Evolutionary conservation across 768 basidiomycete species (phyloP).

Genomic region (Lyophyllum shimeji): DNA sequence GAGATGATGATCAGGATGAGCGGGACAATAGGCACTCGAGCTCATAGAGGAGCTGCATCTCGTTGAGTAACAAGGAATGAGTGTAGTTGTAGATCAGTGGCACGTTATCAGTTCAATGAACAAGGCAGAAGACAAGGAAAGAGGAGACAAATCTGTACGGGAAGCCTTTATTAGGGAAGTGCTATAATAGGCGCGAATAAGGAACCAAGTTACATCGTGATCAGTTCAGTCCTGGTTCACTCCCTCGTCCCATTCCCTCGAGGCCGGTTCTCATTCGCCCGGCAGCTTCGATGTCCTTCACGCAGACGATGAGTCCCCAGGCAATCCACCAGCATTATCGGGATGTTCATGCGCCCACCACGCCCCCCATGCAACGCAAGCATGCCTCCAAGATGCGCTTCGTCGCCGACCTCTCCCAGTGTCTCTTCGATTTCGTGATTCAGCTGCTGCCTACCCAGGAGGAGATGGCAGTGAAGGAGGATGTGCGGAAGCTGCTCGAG

Average conservation of each 20-base stretch:
- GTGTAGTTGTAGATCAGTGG: neutral
- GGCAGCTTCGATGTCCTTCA: conserved; percentile 35
- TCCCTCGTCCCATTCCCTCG: conserved; percentile 16
- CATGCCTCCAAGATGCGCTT: conserved; percentile 60
- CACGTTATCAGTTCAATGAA: neutral
- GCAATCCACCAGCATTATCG: conserved; percentile 34
- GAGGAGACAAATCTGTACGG: conserved; percentile 8
- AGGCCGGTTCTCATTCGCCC: conserved; percentile 17
- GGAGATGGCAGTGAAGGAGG: conserved; percentile 93
- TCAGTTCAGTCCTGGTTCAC: conserved; percentile 21
- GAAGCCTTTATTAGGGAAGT: conserved; percentile 20
- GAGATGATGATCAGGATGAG: conserved; percentile 2
- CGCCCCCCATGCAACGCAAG: conserved; percentile 37
- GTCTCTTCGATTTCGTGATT: conserved; percentile 90
- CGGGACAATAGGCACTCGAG: neutral
- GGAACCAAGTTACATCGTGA: conserved; percentile 18
- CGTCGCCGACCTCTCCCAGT: conserved; percentile 81
- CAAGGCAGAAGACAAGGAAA: conserved; percentile 1
- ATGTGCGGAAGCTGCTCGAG: conserved; percentile 92
- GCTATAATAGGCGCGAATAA: conserved; percentile 21
- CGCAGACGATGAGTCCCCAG: conserved; percentile 40
- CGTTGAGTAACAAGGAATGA: neutral
- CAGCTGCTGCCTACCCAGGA: conserved; percentile 88
- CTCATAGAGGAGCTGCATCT: neutral
- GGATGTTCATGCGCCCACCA: conserved; percentile 27